Base-by-base conservation (phyloP, 2,329 filamentous ascomycete genomes). In the Pseudocercospora crystallina region DNA sequence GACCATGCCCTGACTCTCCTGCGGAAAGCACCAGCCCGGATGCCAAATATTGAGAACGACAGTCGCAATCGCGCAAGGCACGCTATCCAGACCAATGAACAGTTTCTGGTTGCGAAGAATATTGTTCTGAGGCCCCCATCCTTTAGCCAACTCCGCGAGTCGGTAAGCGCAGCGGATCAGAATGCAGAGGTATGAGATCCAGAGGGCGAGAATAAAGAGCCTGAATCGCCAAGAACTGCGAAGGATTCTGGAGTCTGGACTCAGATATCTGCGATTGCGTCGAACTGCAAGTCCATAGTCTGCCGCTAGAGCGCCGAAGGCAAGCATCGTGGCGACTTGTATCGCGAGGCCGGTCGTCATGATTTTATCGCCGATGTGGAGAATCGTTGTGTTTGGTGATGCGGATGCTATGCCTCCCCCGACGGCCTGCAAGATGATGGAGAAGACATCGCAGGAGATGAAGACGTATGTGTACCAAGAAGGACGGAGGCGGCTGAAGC, bases 261-360 rank as follows among this genome's bases (percentile, higher is more conserved):
- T 64, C 12, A 66, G 52, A 26, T 26, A 26, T 26, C 15, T 57
- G 35, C 52, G 50, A 32, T 65, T 61, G 5, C 59, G 51, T 11
- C 53, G 57, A 2, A 57, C 51, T 7, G 57, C 53, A 15, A 59
- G 43, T 9, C 52, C 58, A 49, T 71, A 76, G 38, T 76, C 72
- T 31, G 47, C 56, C 3, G 71, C 68, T 20, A 76, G 63, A 35
- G 60, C 56, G 5, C 73, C 70, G 57, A 80, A 82, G 57, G 76
- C 70, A 8, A 75, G 63, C 34, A 80, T 66, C 0, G 79, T 77
- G 5, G 73, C 72, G 17, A 84, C 80, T 63, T 84, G 81, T 54
- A 79, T 76, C 2, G 76, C 72, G 36, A 84, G 76, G 60, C 81
- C 81, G 0, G 80, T 74, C 43, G 83, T 76, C 68, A 83, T 82